Evolutionary conservation across 441 rosid species (phyloP), one percentile per base, ranked within the genome.

Genomic region (Lepidium campestre): DNA sequence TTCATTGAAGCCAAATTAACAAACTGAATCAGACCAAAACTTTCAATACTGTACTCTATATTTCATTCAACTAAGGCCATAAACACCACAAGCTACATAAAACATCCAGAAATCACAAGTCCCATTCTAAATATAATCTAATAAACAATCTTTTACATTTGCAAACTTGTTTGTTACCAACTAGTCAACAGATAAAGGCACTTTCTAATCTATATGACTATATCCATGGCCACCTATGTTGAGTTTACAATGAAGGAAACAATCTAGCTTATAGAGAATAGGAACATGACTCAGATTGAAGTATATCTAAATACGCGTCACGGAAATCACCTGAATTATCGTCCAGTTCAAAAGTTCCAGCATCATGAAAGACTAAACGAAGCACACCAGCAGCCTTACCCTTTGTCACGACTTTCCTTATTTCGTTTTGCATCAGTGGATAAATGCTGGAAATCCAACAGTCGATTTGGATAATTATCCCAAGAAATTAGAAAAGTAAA

Each of bases 361-460:
- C 98, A 72, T 93, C 98, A 81, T 93, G 98, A 80, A 93, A 93
- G 55, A 83, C 98, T 64, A 93, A 85, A 66, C 98, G 97, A 80
- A 90, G 98, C 65, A 93, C 87, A 40, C 97, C 97, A 34, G 97
- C 89, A 62, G 98, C 97, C 73, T 86, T 93, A 17, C 83, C 89
- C 73, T 88, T 93, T 42, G 96, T 74, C 58, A 93, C 78, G 9
- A 84, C 88, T 79, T 83, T 93, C 71, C 83, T 81, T 56, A 84
- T 75, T 75, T 83, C 90, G 49, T 75, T 84, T 81, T 68, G 80
- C 48, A 88, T 75, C 45, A 77, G 42, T 18, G 54, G 3, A 71
- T 78, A 77, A 15, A 74, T 37, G 13, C 74, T 68, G 22, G 29
- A 49, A 13, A 59, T 15, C 75, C 67, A 67, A 77, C 76, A 80